Base-by-base conservation (phyloP, 2,329 filamentous ascomycete genomes). In the Cordyceps cateniannulata region DNA sequence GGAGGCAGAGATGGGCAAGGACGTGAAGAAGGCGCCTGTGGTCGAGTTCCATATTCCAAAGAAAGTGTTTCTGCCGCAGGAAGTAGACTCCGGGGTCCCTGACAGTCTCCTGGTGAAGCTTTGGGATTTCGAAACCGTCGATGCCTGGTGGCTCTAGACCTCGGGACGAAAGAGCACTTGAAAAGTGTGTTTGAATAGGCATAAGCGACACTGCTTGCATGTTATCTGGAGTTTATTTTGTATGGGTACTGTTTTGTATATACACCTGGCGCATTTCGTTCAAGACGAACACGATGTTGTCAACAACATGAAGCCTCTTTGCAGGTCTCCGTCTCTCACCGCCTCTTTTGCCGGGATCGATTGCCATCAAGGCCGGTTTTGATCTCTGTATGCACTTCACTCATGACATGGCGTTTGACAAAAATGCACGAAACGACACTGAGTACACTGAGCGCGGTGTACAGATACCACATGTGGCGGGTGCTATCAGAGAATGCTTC, bases 11-110 rank as follows among this genome's bases (percentile, higher is more conserved):
- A 79, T 96, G 64, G 80, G 82, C 62, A 96, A 93, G 75, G 85
- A 90, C 48, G 79, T 96, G 64, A 96, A 89, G 77, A 96, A 93
- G 73, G 79, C 85, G 6, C 93, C 93, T 0, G 91, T 95, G 14
- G 86, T 98, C 55, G 95, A 98, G 73, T 97, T 90, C 73, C 90
- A 95, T 73, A 97, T 99, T 64, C 93, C 93, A 8, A 95, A 95
- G 77, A 85, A 81, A 66, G 88, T 96, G 45, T 89, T 96, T 57
- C 67, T 81, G 54, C 77, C 80, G 0, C 77, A 84, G 14, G 81
- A 84, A 32, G 69, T 71, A 10, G 73, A 72, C 12, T 75, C 78
- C 5, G 77, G 71, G 47, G 70, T 76, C 16, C 77, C 82, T 60
- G 81, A 87, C 66, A 82, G 75, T 62, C 71, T 87, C 38, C 66